These are phyloP conservation scores for Penicillium bialowiezense DNA, from an alignment of 495 filamentous ascomycete species.

Conservation along the genomic window DNA sequence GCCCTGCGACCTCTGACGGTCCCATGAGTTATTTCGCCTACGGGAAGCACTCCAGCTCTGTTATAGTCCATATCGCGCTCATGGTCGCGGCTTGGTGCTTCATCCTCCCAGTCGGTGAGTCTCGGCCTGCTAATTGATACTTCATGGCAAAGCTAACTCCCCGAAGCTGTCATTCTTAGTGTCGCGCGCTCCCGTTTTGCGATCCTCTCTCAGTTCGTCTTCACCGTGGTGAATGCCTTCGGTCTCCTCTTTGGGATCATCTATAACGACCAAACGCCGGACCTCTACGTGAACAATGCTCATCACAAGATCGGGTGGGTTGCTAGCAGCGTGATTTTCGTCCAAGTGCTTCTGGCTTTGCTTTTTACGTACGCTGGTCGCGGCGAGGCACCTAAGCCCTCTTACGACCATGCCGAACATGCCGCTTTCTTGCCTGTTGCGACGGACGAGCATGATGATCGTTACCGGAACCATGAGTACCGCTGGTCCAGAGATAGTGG, in stretches of 20 bases:
- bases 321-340: conserved; percentile 65
- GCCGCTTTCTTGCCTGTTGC: conserved; percentile 66
- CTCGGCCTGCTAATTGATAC: neutral
- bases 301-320: conserved; percentile 92
- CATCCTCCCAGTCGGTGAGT: conserved; percentile 75
- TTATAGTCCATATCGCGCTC: conserved; percentile 74
- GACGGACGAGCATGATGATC: conserved; percentile 61
- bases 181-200: conserved; percentile 75
- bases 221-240: conserved; percentile 67
- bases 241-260: conserved; percentile 70
- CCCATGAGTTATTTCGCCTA: conserved; percentile 74
- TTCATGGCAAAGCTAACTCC: neutral
- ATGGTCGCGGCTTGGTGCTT: conserved; percentile 84
- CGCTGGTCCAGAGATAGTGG: conserved; percentile 85
- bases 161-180: conserved; percentile 76
- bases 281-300: conserved; percentile 83
- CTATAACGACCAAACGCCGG: conserved; percentile 80
- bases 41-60: conserved; percentile 59
- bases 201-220: conserved; percentile 69
- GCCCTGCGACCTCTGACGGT: conserved; percentile 9
- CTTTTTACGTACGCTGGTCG: conserved; percentile 51
- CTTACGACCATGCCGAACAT: conserved; percentile 29
- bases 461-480: conserved; percentile 47
- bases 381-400: conserved; percentile 20
- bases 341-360: conserved; percentile 67